phyloP scores from a whole-genome alignment of 2,329 filamentous ascomycete genomes.

The Monilinia vaccinii-corymbosi region DNA sequence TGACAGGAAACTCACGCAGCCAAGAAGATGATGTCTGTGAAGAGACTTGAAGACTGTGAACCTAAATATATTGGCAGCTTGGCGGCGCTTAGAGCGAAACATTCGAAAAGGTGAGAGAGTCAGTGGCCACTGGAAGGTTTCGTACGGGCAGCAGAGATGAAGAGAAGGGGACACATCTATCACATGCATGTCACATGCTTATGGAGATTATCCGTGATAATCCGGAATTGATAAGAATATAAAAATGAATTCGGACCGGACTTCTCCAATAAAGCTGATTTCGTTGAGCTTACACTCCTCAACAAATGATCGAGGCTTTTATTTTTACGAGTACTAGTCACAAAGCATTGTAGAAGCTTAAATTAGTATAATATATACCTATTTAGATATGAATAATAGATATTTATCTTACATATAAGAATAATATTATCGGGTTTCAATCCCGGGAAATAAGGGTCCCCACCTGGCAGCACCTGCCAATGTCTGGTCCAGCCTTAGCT shows the following conservation, averaged over 20 bases:
- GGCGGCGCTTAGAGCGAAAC: neutral
- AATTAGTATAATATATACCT: too few relatives aligned
- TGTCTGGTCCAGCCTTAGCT: neutral
- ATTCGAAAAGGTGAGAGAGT: neutral
- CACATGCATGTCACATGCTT: neutral
- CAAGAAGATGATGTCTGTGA: neutral
- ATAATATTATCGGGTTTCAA: too few relatives aligned
- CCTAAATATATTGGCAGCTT: neutral
- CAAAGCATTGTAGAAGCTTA: too few relatives aligned
- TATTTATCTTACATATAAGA: too few relatives aligned
- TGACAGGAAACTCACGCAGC: neutral
- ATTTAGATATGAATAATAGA: too few relatives aligned
- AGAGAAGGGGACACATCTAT: too few relatives aligned
- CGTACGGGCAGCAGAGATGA: neutral
- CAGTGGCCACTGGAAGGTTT: neutral
- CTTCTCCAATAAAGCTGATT: neutral
- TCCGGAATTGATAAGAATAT: too few relatives aligned
- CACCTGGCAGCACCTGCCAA: too few relatives aligned
- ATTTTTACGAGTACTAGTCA: too few relatives aligned
- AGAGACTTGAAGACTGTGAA: neutral
- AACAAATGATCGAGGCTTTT: constrained; percentile 3
- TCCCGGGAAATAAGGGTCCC: too few relatives aligned
- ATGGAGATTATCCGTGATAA: neutral
- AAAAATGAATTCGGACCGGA: neutral
- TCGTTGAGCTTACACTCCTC: constrained; percentile 9